Base-by-base conservation (phyloP, 169 alveolate species). In the Cryptosporidium bovis region DNA sequence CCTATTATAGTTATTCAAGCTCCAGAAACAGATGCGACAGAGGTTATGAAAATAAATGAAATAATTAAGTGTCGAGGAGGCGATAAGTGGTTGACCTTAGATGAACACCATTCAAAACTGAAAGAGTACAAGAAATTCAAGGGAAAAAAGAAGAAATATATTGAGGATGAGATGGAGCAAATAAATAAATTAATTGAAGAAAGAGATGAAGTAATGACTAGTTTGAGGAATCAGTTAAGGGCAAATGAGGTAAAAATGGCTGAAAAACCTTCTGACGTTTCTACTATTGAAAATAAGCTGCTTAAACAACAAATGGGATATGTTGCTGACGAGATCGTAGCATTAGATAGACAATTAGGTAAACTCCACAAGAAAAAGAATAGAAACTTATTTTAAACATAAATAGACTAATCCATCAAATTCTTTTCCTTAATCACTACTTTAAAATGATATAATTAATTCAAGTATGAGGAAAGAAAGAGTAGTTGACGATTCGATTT, bases 1-100 rank as follows among this genome's bases (percentile, higher is more conserved):
- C 87, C 87, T 24, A 77, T 77, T 44, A 77, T 77, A 24, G 87
- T 77, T n/a, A 77, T 77, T 15, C 87, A 77, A 48, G 87, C 87
- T 58, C 87, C 87, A 48, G 87, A 77, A 3, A 60, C 87, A 24
- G 71, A 56, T 27, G 77, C 87, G 5, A 77, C 62, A 3, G 65
- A 77, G 44, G 33, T 77, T 13, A 77, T 77, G 71, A 60, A 68
- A 10, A 77, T 77, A 12, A 58, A 48, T 40, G 87, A 77, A 5
- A 77, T 77, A 20, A 77, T 77, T 34, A 77, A 62, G 64, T 77
- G 87, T 48, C 40, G 71, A 44, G 87, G 87, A 24, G 87, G 87
- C 20, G 46, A 56, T 18, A 77, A 77, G 7, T 77, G 87, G 87
- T 24, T 56, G 8, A 60, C 87, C 16, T n/a, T 71, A 8, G 65